These are phyloP conservation scores for Porogramme epimiltina DNA, from an alignment of 1,284 basidiomycete species.

Conservation along the genomic window DNA sequence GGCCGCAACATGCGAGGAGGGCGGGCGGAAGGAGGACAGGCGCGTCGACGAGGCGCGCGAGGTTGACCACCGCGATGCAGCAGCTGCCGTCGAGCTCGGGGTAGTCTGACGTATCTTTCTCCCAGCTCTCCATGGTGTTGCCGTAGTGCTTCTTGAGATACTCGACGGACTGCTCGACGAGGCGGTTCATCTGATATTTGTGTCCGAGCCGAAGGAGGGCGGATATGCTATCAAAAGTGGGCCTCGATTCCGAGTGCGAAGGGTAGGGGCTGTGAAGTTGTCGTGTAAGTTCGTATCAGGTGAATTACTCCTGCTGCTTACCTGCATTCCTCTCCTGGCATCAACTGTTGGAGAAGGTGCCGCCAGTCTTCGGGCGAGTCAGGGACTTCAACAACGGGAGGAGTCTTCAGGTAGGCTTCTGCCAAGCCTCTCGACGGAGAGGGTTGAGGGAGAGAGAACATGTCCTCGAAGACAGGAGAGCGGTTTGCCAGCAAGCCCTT, in stretches of 20 bases:
- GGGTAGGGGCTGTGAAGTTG: background rate
- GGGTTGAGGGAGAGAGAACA: slow-evolving; percentile 10
- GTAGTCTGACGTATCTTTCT: background rate
- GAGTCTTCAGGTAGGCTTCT: background rate
- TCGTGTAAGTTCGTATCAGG: no score
- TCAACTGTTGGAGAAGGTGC: background rate
- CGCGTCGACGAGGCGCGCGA: background rate
- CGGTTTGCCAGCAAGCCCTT: slow-evolving; percentile 10
- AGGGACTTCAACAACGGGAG: background rate
- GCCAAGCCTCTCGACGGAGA: background rate
- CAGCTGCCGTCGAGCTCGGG: background rate
- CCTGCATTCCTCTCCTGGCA: background rate
- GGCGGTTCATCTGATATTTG: slow-evolving; percentile 7
- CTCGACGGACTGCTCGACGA: background rate
- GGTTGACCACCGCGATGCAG: background rate
- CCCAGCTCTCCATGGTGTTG: background rate
- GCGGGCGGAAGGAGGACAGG: background rate
- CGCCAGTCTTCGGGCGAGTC: slow-evolving; percentile 1
- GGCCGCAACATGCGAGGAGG: background rate
- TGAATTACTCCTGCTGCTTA: no score
- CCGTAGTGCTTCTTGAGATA: background rate
- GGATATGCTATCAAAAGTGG: background rate
- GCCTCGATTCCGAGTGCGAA: background rate
- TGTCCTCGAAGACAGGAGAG: slow-evolving; percentile 11
- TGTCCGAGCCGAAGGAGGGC: slow-evolving; percentile 7